Evolutionary conservation across 306 rosid genomes (phyloP), one percentile per base, ranked within the genome.

Genomic region (Prunus salicina): DNA sequence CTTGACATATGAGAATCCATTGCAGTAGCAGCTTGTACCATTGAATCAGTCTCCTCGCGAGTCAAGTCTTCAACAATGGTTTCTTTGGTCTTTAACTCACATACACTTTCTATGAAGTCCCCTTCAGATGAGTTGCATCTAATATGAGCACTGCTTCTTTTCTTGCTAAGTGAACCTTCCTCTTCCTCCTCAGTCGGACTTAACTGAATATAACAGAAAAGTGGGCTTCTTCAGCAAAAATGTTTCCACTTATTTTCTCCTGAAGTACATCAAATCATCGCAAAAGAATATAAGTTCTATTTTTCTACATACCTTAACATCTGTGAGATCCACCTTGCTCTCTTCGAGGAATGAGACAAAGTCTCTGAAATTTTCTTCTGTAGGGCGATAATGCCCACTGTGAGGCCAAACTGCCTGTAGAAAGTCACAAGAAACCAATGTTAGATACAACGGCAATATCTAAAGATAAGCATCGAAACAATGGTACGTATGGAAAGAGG

Each of bases 391-490:
- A 72, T 96, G 99, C 24, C 99, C 99, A 41, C 99, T 96, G 83
- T 96, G 99, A 86, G 99, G 97, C 99, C 98, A 96, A 79, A 96
- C 97, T 52, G 93, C 93, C 99, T 95, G 96, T 73, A 60, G 66
- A 86, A 71, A 68, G 69, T 69, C 71, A 76, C 73, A 82, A 80
- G 72, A 74, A 81, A 80, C 74, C 58, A 68, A 62, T 2, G 61
- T 50, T 66, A 49, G 51, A 69, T 24, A 72, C 38, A 30, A 66
- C 62, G 41, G 15, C 43, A 69, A 52, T 46, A 75, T 52, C 19
- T 52, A 78, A 62, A 78, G 66, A 60, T 22, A 28, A 14, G 25
- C 56, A 46, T 24, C 68, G 41, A 56, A 78, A 51, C 20, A 6
- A 38, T 3, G 46, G 38, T 20, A 66, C 46, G 16, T 22, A 69